Evolutionary conservation across 1,284 basidiomycete species (phyloP).

Genomic region (Farysia itapuensis): DNA sequence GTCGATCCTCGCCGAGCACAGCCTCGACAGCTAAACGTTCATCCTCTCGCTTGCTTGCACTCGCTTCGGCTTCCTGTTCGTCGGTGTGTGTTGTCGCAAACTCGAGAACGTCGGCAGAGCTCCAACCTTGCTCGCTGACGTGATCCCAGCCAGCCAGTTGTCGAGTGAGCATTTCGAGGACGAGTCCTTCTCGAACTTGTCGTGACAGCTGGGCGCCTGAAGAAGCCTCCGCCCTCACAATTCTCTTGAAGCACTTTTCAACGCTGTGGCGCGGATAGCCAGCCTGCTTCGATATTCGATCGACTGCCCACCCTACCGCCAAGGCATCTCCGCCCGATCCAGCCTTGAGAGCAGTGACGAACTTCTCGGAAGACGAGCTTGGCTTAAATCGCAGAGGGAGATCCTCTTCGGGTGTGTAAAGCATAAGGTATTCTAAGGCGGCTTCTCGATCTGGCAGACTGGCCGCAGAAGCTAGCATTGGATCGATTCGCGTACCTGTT

Average conservation of each 20-base stretch:
- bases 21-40: slow-evolving; percentile 70
- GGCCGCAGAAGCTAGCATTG: slow-evolving; percentile 44
- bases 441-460: slow-evolving; percentile 64
- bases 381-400: slow-evolving; percentile 65
- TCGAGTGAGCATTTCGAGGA: slow-evolving; percentile 39
- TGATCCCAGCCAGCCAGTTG: slow-evolving; percentile 26
- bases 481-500: slow-evolving; percentile 18
- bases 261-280: slow-evolving; percentile 79
- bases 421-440: slow-evolving; percentile 73
- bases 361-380: slow-evolving; percentile 69
- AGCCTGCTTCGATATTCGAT: slow-evolving; percentile 78
- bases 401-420: slow-evolving; percentile 77
- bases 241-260: slow-evolving; percentile 63
- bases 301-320: slow-evolving; percentile 77
- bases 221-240: slow-evolving; percentile 5
- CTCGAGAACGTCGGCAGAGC: slow-evolving; percentile 13
- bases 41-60: slow-evolving; percentile 65
- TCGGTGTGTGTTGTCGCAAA: slow-evolving; percentile 3
- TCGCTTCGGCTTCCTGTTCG: slow-evolving; percentile 43
- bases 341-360: slow-evolving; percentile 66
- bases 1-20: slow-evolving; percentile 61
- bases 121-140: slow-evolving; percentile 8
- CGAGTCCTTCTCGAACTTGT: slow-evolving; percentile 23
- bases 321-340: slow-evolving; percentile 65
- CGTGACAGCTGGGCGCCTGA: neutral